phyloP scores from a whole-genome alignment of 768 basidiomycete genomes.

The Naganishia friedmannii region DNA sequence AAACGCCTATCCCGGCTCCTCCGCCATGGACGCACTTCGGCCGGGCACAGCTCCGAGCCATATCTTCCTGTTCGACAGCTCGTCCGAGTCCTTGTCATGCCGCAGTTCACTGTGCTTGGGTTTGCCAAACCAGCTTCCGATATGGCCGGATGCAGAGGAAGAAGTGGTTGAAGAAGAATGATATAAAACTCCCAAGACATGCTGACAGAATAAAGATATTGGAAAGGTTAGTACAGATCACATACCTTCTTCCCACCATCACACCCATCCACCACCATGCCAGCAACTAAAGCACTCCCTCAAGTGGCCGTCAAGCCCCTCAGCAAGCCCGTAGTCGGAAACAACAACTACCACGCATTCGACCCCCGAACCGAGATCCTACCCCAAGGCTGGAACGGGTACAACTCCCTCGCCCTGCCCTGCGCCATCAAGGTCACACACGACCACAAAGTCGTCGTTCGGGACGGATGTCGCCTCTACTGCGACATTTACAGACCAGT shows the following conservation, averaged over 20 bases:
- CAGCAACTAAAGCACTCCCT: background rate
- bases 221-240: background rate
- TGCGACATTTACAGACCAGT: slow-evolving; percentile 12
- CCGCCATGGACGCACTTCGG: too few relatives aligned
- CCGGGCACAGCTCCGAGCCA: too few relatives aligned
- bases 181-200: background rate
- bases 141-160: too few relatives aligned
- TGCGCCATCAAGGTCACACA: slow-evolving; percentile 7
- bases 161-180: too few relatives aligned
- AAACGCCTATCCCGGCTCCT: too few relatives aligned
- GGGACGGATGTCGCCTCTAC: slow-evolving; percentile 6
- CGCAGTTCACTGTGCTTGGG: background rate
- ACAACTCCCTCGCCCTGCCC: background rate
- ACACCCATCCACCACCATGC: background rate
- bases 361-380: background rate
- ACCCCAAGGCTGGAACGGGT: slow-evolving; percentile 3
- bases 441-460: slow-evolving; percentile 8
- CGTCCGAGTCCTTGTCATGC: background rate
- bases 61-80: too few relatives aligned
- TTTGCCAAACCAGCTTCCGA: too few relatives aligned
- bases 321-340: background rate
- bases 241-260: background rate
- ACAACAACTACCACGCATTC: slow-evolving; percentile 2
- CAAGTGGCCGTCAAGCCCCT: slow-evolving; percentile 5
- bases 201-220: background rate